Evolutionary conservation across 2,329 filamentous ascomycete genomes (phyloP), one percentile per base, ranked within the genome.

Genomic region (Rhynchosporium agropyri): DNA sequence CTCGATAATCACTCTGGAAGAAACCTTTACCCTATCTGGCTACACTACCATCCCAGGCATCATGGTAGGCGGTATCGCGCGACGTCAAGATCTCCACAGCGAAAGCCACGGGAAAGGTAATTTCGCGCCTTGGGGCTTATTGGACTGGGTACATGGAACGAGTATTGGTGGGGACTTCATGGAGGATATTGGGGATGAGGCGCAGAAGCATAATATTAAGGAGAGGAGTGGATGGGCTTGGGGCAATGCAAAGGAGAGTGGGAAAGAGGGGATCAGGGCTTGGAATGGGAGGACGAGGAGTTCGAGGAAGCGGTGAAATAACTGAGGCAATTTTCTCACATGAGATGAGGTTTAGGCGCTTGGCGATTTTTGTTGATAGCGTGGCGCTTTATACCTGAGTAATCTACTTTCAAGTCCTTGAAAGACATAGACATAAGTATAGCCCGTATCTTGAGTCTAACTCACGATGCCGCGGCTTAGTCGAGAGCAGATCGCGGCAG

Each of bases 1-100:
- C 15, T 80, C 82, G 0, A 72, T 91, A 31, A 82, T 83, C 65
- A 89, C 87, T 2, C 71, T 87, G 0, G 87, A 91, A 67, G 88
- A 91, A 67, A 85, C 85, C 0, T 77, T 91, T 54, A 79, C 86
- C 33, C 85, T 85, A 75, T 89, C 85, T 0, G 89, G 89, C 0
- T 92, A 92, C 75, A 83, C 80, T 15, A 77, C 85, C 6, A 69
- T 84, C 0, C 82, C 82, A 0, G 80, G 78, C 0, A 83, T 84
- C 56, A 78, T 85, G 67, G 68, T 84, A 3, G 74, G 76, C 0
- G 82, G 82, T 8, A 82, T 84, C 74, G 79, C 81, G 2, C 76
- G 80, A 26, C 74, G 82, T 10, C 78, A 77, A 3, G 81, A 84
- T 65, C 77, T 79, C 3, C 87, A 89, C 70, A 86, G 88, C 72